These are phyloP conservation scores for Tubosaeta sp. DNA, from an alignment of 768 basidiomycete genomes.

Conservation along the genomic window DNA sequence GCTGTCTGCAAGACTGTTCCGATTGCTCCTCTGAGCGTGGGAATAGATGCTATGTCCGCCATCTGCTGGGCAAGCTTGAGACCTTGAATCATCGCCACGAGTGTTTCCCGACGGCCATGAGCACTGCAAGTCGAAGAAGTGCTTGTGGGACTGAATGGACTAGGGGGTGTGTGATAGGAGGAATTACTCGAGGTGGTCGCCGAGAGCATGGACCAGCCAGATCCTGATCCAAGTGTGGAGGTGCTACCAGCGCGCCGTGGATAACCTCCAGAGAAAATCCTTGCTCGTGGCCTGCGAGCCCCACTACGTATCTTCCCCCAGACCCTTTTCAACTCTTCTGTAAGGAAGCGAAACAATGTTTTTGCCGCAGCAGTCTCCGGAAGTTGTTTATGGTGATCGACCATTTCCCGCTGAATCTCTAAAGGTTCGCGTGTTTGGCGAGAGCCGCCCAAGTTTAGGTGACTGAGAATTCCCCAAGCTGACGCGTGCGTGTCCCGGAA, in stretches of 20 bases:
- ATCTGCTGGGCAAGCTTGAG: slow-evolving; percentile 7
- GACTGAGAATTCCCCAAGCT: slow-evolving; percentile 10
- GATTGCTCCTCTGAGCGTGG: slow-evolving; percentile 8
- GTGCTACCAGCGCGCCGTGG: not conserved
- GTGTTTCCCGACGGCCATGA: not conserved
- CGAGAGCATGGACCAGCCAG: not conserved
- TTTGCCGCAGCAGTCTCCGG: slow-evolving; percentile 14
- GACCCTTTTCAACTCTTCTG: slow-evolving; percentile 3
- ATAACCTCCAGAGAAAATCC: not conserved
- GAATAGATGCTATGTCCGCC: slow-evolving; percentile 2
- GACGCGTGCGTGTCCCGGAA: slow-evolving; percentile 9
- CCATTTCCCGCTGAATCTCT: slow-evolving; percentile 18
- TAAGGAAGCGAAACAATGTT: slow-evolving; percentile 10
- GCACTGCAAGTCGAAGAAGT: slow-evolving; percentile 1
- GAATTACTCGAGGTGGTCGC: not conserved
- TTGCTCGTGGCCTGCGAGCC: not conserved
- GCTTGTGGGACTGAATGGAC: not conserved
- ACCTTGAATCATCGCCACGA: not conserved
- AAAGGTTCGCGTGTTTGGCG: not conserved
- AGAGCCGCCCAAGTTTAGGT: not conserved
- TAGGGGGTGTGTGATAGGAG: not conserved
- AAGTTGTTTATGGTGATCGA: slow-evolving; percentile 5
- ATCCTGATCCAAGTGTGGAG: not conserved
- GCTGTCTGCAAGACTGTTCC: slow-evolving; percentile 7
- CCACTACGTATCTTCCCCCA: slow-evolving; percentile 4